These are phyloP conservation scores for Clathrospora elynae DNA, from an alignment of 2,329 filamentous ascomycete species.

Conservation along the genomic window DNA sequence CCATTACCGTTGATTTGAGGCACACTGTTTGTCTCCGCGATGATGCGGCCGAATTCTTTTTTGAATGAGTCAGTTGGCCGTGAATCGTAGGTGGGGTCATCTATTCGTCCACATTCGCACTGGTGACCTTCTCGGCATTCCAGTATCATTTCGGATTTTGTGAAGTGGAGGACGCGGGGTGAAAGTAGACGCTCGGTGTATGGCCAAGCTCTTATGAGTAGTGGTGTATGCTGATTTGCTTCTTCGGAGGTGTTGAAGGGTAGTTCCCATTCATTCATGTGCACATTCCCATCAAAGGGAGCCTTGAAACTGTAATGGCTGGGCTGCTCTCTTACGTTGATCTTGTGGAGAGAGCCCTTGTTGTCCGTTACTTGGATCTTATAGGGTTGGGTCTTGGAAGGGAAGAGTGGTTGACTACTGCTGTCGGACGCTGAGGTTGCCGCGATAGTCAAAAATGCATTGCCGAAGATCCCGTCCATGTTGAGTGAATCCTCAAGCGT, in stretches of 20 bases:
- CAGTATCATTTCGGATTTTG: conserved; percentile 44
- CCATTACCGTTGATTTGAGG: conserved; percentile 13
- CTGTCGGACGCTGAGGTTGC: conserved; percentile 41
- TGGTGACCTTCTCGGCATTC: conserved; percentile 46
- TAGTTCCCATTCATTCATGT: conserved; percentile 46
- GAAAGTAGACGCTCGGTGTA: conserved; percentile 42
- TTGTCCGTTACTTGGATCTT: conserved; percentile 44
- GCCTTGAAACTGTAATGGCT: conserved; percentile 47
- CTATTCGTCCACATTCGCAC: conserved; percentile 45
- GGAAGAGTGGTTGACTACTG: conserved; percentile 35
- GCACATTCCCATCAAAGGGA: conserved; percentile 39
- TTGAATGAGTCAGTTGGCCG: conserved; percentile 43
- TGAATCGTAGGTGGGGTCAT: conserved; percentile 37
- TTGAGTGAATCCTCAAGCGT: conserved; percentile 35
- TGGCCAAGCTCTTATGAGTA: conserved; percentile 44
- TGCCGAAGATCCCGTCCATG: conserved; percentile 39
- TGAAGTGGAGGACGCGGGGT: conserved; percentile 42
- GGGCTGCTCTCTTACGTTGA: conserved; percentile 45
- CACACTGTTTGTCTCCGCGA: conserved; percentile 24
- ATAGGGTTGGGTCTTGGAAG: conserved; percentile 30
- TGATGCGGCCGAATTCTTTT: conserved; percentile 38
- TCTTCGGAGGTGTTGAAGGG: conserved; percentile 41
- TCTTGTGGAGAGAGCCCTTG: conserved; percentile 38
- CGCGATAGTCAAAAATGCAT: conserved; percentile 43
- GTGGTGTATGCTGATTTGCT: conserved; percentile 37